Evolutionary conservation across 2,329 filamentous ascomycete species (phyloP).

Genomic region (Chaetomium globosum): DNA sequence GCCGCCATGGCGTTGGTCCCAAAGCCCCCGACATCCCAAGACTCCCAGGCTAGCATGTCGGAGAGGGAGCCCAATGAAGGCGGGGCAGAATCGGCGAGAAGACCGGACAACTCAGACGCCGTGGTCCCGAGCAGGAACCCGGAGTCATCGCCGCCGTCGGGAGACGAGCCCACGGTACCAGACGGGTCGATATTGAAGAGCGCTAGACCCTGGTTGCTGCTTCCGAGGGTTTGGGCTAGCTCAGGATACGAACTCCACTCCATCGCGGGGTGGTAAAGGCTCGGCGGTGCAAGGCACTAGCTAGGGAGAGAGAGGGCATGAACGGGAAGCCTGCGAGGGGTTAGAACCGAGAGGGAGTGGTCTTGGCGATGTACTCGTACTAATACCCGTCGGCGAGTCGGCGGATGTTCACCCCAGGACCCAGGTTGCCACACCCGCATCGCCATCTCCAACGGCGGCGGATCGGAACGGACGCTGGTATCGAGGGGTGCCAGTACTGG

Average conservation of each 20-base stretch:
- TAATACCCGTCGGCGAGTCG: neutral
- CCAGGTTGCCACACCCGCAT: neutral
- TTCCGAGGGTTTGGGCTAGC: conserved; percentile 1
- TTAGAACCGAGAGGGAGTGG: neutral
- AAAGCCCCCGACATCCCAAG: neutral
- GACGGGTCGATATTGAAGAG: neutral
- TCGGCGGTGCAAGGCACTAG: neutral
- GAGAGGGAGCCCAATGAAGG: neutral
- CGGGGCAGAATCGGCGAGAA: neutral
- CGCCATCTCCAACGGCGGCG: neutral
- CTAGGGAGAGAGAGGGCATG: neutral
- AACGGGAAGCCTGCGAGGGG: neutral
- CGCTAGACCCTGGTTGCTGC: neutral
- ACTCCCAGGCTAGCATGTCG: conserved; percentile 1
- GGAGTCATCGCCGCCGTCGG: neutral
- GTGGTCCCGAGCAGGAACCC: neutral
- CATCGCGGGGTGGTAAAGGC: neutral
- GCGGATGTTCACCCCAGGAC: neutral
- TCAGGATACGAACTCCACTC: conserved; percentile 13
- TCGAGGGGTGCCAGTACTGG: neutral
- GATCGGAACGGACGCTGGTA: neutral
- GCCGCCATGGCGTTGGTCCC: neutral
- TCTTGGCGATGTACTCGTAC: conserved; percentile 7
- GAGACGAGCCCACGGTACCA: neutral
- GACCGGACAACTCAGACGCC: neutral